Base-by-base conservation (phyloP, 169 alveolate genomes). In the Eimeria maxima region DNA sequence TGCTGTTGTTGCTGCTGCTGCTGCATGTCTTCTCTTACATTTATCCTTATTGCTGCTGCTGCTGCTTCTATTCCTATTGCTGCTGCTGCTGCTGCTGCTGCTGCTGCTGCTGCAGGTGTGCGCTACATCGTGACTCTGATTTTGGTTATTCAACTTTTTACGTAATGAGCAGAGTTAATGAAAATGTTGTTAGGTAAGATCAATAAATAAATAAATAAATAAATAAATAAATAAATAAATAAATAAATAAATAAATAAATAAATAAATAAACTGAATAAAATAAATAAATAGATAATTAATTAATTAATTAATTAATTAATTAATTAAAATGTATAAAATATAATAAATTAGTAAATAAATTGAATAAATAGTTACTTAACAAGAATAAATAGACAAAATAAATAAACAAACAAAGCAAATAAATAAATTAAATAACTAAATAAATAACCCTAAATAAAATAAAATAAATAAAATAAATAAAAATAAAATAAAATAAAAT, bases 121-220 rank as follows among this genome's bases (percentile, higher is more conserved):
- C 71, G 90, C 33, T 71, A 57, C 65, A 53, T 44, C 69, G 65
- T 45, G 95, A 92, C 84, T 33, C 33, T 27, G 95, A 92, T 55
- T 76, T 92, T 27, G 95, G 92, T 80, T 94, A 84, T 57, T 33
- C 83, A 7, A 84, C 94, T 24, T 81, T 67, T 18, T 83, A 38
- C 81, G 80, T 84, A 63, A 83, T 94, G 96, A 42, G 90, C 22
- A 67, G 89, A 55, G 33, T 94, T 27, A 94, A 94, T 76, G 96
- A 67, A 33, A 83, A 94, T 27, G 96, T 94, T 81, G 94, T 84
- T 55, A 53, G 96, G 96, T 94, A 38, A 60, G 92, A 57, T 5
- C 5, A 57, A 57, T 3, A 8, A 57, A 8, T 50, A 7, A 50
- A 50, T 50, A 7, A 50, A 50, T 11, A 7, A 50, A 50, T 50